Base-by-base conservation (phyloP, 495 filamentous ascomycete genomes). In the Annulohypoxylon stygium region DNA sequence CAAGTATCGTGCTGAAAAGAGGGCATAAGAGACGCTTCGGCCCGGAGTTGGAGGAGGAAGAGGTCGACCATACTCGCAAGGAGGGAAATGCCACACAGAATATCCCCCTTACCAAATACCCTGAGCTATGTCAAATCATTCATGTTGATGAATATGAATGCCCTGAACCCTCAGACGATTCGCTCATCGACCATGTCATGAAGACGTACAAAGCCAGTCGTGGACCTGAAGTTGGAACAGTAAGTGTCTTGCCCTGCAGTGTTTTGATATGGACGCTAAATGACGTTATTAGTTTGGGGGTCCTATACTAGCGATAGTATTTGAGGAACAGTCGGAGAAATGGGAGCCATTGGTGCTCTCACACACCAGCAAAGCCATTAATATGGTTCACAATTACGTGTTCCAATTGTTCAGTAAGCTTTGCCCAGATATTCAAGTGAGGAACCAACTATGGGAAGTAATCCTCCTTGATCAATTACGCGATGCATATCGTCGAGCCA, bases 241-340 rank as follows among this genome's bases (percentile, higher is more conserved):
- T 75, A 62, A 48, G 71, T 57, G 5, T 5, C 20, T 23, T 50
- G 4, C 8, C 7, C 2, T n/a, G 14, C 7, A 16, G 20, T 25
- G 1, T 33, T 14, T 30, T 30, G 30, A 8, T 57, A 5, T 48
- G 9, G 6, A 26, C 45, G 26, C 53, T 71, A 26, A 77, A 23
- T 3, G 30, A 2, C 11, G 5, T 59, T 23, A 33, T 9, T 39
- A 78, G 75, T 69, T 86, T 71, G 79, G 83, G 30, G 39, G 67
- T 2, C 55, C 73, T 0, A 37, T 90, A 0, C 71, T 88, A 2
- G 65, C 80, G 0, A 81, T 59, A 14, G 73, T 82, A 0, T 86
- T 88, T 74, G 82, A 80, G 30, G 79, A 86, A 36, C 86, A 90
- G 70, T 85, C 86, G 0, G 51, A 30, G 0, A 89, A 88, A 23